These are phyloP conservation scores for Rhodomyrtus psidioides DNA, from an alignment of 441 rosid genomes.

Conservation along the genomic window DNA sequence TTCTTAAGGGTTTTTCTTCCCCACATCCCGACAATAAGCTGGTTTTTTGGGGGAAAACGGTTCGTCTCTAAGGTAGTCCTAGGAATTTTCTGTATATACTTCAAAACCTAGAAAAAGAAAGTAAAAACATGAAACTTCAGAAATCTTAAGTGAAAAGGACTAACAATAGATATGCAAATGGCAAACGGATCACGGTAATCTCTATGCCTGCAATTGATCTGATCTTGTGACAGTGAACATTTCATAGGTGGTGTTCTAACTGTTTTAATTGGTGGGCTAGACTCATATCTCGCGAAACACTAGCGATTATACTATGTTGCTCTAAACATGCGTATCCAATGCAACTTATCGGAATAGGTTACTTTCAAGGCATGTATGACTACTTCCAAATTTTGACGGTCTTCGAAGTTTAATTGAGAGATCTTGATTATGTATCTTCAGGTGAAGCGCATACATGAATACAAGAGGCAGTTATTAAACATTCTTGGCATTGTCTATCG, in stretches of 20 bases:
- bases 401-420: neutral
- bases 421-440: conserved; percentile 7
- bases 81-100: neutral
- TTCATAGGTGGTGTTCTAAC: neutral
- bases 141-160: neutral
- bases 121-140: neutral
- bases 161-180: neutral
- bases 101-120: neutral
- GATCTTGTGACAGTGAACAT: neutral
- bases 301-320: neutral
- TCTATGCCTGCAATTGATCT: neutral
- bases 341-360: neutral
- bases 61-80: neutral
- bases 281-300: neutral
- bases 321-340: neutral
- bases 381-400: neutral
- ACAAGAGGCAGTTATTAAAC: conserved; percentile 50
- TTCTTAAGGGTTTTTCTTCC: neutral
- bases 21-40: neutral
- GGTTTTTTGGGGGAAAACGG: neutral
- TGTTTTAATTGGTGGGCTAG: neutral
- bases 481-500: conserved; percentile 41
- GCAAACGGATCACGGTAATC: neutral
- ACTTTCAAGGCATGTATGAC: neutral
- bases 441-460: conserved; percentile 50